phyloP scores from a whole-genome alignment of 73 alveolate species.

The Diophrys appendiculata region DNA sequence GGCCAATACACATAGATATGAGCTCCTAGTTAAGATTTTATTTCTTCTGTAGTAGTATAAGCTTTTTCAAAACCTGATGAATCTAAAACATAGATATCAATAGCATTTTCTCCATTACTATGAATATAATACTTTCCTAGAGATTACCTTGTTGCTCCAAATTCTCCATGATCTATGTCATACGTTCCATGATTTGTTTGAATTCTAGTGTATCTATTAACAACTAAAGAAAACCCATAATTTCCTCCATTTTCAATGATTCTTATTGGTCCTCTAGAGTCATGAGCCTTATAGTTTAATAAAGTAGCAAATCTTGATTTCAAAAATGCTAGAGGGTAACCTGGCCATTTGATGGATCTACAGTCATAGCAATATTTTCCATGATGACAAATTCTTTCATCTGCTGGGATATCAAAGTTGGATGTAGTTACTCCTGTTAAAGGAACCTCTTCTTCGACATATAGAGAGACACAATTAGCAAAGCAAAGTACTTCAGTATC shows the following conservation, averaged over 20 bases:
- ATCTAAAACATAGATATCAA: not conserved
- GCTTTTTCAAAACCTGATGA: not conserved
- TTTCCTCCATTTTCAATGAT: not conserved
- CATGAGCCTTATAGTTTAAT: not conserved
- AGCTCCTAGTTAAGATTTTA: not conserved
- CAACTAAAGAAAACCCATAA: not conserved
- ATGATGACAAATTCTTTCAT: not conserved
- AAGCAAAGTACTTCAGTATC: not conserved
- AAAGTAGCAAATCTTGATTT: not conserved
- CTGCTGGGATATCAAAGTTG: not conserved
- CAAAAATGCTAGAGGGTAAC: not conserved
- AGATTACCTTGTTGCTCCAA: slow-evolving; percentile 3
- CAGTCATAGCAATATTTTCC: slow-evolving; percentile 7
- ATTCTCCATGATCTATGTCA: not conserved
- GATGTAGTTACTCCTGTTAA: not conserved
- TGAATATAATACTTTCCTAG: not conserved
- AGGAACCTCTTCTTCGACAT: not conserved
- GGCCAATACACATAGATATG: not conserved
- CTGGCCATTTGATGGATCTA: not conserved
- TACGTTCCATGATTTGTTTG: not conserved
- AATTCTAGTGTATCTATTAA: not conserved
- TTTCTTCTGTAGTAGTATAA: not conserved
- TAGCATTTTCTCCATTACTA: not conserved
- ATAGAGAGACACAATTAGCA: not conserved
- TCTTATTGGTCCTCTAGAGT: slow-evolving; percentile 7